These are phyloP conservation scores for Epichloe bromicola DNA, from an alignment of 2,329 filamentous ascomycete species.

Conservation along the genomic window DNA sequence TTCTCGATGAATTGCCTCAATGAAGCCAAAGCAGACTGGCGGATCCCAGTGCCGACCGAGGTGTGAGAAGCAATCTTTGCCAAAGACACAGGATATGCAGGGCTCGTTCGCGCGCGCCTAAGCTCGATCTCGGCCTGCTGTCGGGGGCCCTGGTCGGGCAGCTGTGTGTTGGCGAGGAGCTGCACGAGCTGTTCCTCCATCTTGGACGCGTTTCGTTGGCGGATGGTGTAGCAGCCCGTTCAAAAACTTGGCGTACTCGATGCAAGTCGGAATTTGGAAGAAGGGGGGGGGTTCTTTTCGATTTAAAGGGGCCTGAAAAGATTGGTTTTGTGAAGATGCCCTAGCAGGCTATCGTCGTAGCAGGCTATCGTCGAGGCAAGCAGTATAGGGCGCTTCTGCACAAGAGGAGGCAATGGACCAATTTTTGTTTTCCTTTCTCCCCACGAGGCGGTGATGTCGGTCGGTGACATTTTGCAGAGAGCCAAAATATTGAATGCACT, in stretches of 20 bases:
- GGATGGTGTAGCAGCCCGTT: background rate
- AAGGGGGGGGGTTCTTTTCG: background rate
- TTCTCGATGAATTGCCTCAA: constrained; percentile 74
- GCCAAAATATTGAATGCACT: background rate
- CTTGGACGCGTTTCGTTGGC: constrained; percentile 10
- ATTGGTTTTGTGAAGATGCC: background rate
- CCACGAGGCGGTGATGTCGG: background rate
- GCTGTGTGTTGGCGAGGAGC: constrained; percentile 78
- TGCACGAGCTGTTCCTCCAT: constrained; percentile 92
- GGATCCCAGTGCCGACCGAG: constrained; percentile 58
- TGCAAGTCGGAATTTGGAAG: background rate
- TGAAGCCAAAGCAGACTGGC: constrained; percentile 69
- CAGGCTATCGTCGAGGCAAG: background rate
- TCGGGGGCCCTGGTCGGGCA: constrained; percentile 58
- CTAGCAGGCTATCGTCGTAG: background rate
- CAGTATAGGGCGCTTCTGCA: background rate
- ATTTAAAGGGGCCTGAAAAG: background rate
- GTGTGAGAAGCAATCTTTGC: constrained; percentile 68
- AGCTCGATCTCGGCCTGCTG: constrained; percentile 80
- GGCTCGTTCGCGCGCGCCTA: constrained; percentile 52
- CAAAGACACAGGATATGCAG: constrained; percentile 66
- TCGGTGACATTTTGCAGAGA: background rate
- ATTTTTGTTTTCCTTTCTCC: background rate
- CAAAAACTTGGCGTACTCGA: background rate
- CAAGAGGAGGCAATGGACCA: background rate